These are phyloP conservation scores for Tetrapisispora pingtungensis DNA, from an alignment of 805 yeast species.

Conservation along the genomic window DNA sequence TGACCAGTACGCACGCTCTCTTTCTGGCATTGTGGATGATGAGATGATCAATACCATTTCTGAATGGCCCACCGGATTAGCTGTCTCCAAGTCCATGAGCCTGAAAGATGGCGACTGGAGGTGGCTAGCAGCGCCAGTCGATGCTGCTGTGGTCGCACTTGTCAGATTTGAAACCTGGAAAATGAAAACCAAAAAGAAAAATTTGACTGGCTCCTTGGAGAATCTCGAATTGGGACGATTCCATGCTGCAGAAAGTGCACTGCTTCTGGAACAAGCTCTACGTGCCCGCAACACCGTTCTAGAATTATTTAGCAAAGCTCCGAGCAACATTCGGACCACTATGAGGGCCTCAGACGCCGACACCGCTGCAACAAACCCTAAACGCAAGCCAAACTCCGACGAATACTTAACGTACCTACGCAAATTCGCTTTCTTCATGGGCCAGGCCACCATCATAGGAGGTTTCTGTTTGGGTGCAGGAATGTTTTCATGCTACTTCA, in stretches of 20 bases:
- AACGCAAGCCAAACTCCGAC: neutral
- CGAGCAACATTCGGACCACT: neutral
- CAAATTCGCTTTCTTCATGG: constrained; percentile 1
- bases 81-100: neutral
- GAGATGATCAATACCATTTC: neutral
- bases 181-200: neutral
- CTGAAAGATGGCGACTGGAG: neutral
- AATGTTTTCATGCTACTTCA: neutral
- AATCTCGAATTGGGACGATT: neutral
- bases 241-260: neutral
- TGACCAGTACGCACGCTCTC: neutral
- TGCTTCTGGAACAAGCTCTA: neutral
- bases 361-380: neutral
- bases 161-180: neutral
- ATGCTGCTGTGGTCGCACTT: neutral
- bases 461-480: constrained; percentile 1
- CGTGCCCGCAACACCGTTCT: neutral
- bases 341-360: neutral
- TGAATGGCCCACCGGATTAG: neutral
- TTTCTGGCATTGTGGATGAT: neutral
- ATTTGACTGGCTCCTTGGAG: too few species aligned
- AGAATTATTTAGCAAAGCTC: neutral
- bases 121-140: neutral
- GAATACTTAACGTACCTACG: neutral
- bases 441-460: neutral